phyloP scores from a whole-genome alignment of 805 yeast genomes.

The Lachancea meyersii region DNA sequence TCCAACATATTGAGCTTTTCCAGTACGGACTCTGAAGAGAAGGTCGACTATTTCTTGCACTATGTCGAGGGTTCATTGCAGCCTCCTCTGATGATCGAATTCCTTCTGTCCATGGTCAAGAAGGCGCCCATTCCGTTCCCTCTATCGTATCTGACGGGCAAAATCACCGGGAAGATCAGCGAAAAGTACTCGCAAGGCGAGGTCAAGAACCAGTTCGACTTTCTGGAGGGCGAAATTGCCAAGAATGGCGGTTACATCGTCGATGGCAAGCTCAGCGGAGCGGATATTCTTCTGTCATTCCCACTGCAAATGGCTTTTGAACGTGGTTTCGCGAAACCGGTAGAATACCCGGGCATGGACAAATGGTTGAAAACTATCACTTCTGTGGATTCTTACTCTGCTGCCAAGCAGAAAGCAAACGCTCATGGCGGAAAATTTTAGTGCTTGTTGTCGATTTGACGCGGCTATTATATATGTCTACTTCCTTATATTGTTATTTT shows the following conservation, averaged over 20 bases:
- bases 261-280: conserved; percentile 46
- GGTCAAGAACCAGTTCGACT: conserved; percentile 35
- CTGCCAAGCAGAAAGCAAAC: conserved; percentile 14
- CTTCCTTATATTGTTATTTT: no score
- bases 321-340: conserved; percentile 13
- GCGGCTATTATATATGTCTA: no score
- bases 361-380: conserved; percentile 20
- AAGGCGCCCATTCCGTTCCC: conserved; percentile 42
- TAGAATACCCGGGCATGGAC: conserved; percentile 23
- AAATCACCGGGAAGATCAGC: conserved; percentile 42
- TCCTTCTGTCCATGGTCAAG: conserved; percentile 36
- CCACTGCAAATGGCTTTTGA: conserved; percentile 32
- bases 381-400: conserved; percentile 13
- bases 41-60: conserved; percentile 47
- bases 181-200: conserved; percentile 46
- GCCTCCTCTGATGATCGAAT: conserved; percentile 39
- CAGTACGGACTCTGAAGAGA: conserved; percentile 36
- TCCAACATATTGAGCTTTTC: conserved; percentile 35
- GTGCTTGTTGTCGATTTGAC: background rate
- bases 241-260: conserved; percentile 40
- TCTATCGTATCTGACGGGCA: conserved; percentile 38
- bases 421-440: conserved; percentile 12
- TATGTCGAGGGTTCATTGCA: conserved; percentile 60
- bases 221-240: conserved; percentile 37
- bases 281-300: conserved; percentile 50